Evolutionary conservation across 2,329 filamentous ascomycete genomes (phyloP), one percentile per base, ranked within the genome.

Genomic region (Ophiostoma ulmi): DNA sequence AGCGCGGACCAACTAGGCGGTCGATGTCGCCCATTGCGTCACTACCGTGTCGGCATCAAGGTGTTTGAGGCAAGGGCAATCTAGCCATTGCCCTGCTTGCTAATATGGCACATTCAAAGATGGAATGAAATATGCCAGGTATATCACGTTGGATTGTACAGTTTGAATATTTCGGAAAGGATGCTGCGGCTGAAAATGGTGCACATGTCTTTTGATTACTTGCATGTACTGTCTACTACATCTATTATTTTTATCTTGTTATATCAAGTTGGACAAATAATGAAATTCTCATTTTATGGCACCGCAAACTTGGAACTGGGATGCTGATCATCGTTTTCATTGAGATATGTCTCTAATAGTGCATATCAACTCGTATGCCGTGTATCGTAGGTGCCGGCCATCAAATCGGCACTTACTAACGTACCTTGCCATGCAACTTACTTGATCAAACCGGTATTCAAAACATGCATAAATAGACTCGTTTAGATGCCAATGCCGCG

Each of bases 1-100:
- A 41, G 73, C 77, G 52, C 52, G n/a, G 64, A 36, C 61, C 61
- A 38, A 38, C 31, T 64, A 64, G 2, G 52, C 13, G 52, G 52
- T 26, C n/a, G n/a, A 26, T 5, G n/a, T 26, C 52, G 8, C 8
- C 22, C 10, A 3, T 58, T 10, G 1, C 52, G 22, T 58, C 52
- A 17, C 44, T 31, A 31, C 31, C 31, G 4, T 3, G 31, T 31
- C 31, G 31, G 31, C 31, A 3, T 31, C 4, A 3, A 31, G 31
- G 31, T 31, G 31, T 31, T 3, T 3, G 3, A 31, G 31, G 3
- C 3, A 31, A 31, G 31, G 31, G 31, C 31, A 3, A 31, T 31
- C 31, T 31, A 31, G 3, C 31, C 31, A 3, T 31, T 31, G 31
- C 0, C 31, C 31, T 31, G 31, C 2, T 31, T 31, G 31, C 31